phyloP scores from a whole-genome alignment of 2,329 filamentous ascomycete genomes.

The Knoxdaviesia proteae region DNA sequence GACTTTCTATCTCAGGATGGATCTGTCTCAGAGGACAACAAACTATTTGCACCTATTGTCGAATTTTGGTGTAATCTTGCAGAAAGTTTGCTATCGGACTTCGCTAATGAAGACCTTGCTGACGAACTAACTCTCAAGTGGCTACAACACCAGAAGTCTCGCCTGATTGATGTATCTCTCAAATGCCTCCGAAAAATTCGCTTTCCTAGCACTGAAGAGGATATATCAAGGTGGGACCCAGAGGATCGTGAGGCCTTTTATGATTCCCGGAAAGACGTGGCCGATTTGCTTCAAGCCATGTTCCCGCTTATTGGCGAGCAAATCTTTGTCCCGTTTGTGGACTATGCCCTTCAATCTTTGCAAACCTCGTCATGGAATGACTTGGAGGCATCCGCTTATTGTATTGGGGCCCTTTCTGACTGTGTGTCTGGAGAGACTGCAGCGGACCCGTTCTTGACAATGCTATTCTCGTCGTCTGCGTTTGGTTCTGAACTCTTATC shows the following conservation, averaged over 20 bases:
- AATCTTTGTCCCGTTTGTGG: constrained; percentile 34
- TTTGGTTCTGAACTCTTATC: constrained; percentile 3
- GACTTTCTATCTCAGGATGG: constrained; percentile 46
- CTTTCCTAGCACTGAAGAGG: constrained; percentile 8
- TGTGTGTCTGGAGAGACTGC: constrained; percentile 35
- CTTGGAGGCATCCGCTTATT: constrained; percentile 40
- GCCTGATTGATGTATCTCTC: too few relatives aligned
- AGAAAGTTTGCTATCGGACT: constrained; percentile 28
- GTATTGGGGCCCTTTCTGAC: constrained; percentile 46
- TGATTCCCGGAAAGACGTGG: constrained; percentile 59
- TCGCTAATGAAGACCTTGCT: too few relatives aligned
- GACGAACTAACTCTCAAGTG: too few relatives aligned
- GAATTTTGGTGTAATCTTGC: constrained; percentile 69
- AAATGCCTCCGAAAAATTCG: too few relatives aligned
- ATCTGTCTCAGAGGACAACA: constrained; percentile 49
- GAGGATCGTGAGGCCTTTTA: constrained; percentile 46
- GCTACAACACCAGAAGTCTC: too few relatives aligned
- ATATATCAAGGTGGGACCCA: constrained; percentile 46
- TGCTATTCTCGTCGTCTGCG: constrained; percentile 36
- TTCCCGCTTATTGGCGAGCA: constrained; percentile 38
- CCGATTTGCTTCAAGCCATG: constrained; percentile 53
- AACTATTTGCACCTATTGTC: constrained; percentile 50
- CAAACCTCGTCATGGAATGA: constrained; percentile 30
- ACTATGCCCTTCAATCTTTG: constrained; percentile 29
- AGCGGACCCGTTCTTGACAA: constrained; percentile 35